Evolutionary conservation across 768 basidiomycete genomes (phyloP).

Genomic region (Leccinum fibrillosum): DNA sequence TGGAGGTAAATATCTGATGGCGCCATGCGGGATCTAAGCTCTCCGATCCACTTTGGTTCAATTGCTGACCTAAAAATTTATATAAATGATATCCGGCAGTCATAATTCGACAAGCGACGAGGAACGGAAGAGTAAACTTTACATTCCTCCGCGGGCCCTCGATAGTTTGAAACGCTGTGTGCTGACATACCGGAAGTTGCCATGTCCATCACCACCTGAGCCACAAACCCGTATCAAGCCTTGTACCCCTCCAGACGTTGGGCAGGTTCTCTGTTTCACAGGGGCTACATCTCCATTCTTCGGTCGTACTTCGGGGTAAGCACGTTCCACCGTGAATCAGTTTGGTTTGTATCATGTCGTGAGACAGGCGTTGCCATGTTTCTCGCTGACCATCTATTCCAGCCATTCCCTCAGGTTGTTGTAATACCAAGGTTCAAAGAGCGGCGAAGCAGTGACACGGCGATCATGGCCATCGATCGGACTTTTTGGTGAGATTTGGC

Average conservation of each 20-base stretch:
- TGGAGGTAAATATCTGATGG: slow-evolving; percentile 16
- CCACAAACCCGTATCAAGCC: not conserved
- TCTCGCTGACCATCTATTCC: not conserved
- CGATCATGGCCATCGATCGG: slow-evolving; percentile 24
- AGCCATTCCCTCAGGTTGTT: slow-evolving; percentile 5
- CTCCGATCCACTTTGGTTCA: slow-evolving; percentile 9
- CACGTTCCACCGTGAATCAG: not conserved
- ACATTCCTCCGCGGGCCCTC: slow-evolving; percentile 24
- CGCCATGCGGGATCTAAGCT: slow-evolving; percentile 17
- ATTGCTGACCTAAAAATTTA: not conserved
- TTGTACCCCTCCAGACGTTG: not conserved
- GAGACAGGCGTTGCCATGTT: not conserved
- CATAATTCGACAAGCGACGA: slow-evolving; percentile 6
- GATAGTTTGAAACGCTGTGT: slow-evolving; percentile 19
- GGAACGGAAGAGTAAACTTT: slow-evolving; percentile 5
- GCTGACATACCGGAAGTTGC: slow-evolving; percentile 14
- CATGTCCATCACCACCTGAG: not conserved
- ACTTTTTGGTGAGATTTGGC: slow-evolving; percentile 14
- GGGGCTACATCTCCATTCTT: slow-evolving; percentile 1
- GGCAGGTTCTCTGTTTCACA: not conserved
- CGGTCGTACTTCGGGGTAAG: not conserved
- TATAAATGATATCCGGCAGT: not conserved
- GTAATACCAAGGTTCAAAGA: slow-evolving; percentile 12
- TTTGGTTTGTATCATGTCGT: not conserved
- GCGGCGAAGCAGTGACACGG: slow-evolving; percentile 14